Evolutionary conservation across 176 grass and related monocot genomes (phyloP), one percentile per base, ranked within the genome.

Genomic region (Triticum monococcum): DNA sequence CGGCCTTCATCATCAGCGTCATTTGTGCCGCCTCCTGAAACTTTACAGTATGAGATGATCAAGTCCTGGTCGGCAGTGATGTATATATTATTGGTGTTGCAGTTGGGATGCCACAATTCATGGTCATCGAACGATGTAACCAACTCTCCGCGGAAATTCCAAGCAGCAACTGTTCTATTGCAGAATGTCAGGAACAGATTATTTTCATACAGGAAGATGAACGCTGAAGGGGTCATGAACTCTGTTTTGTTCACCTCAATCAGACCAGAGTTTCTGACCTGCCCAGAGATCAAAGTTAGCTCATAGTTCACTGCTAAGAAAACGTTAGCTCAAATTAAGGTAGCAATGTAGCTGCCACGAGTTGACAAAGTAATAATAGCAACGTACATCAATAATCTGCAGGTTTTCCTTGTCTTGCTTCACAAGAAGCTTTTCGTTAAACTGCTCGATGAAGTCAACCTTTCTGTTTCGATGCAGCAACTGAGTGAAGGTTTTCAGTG

Each of bases 341-440:
- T 61, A 43, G 1, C 37, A 72, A 73, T 66, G 40, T 40, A 26
- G 14, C 37, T 79, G 24, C 13, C 14, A 85, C 23, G 31, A 18
- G 28, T 23, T 83, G 54, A 83, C 35, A 20, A 81, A 38, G 45
- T 18, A 68, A 26, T 32, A 45, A 0, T 45, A 73, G n/a, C 38
- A 59, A 14, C 86, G 0, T 84, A 95, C 93, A 87, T 95, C 90
- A 6, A 92, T 85, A 68, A 95, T 95, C 88, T 95, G 90, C 26
- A 95, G 86, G 35, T 95, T 92, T 83, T 92, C 93, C 43, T 95
- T 90, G 83, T 92, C 93, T 88, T 92, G 90, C 77, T 95, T 95
- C 79, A 95, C 90, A 0, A 95, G 79, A 26, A 95, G 88, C 48
- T 95, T 95, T 25, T 95, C 93, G 63, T 92, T 95, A 23, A 95